phyloP scores from a whole-genome alignment of 441 rosid species.

The Cnidoscolus chayamansa region DNA sequence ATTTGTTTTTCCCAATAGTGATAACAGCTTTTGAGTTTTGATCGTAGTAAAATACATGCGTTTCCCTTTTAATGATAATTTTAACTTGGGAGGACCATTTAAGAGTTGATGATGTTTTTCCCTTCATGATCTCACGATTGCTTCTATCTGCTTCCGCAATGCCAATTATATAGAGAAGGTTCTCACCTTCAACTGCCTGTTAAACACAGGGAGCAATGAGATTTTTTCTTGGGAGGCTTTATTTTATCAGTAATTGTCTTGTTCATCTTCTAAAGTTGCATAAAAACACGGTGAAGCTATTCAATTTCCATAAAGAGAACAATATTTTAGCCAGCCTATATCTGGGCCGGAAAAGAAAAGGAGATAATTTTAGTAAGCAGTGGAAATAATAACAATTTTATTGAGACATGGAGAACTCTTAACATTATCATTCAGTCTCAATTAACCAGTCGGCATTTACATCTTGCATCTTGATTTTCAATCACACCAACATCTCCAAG shows the following conservation, averaged over 20 bases:
- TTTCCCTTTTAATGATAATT: neutral
- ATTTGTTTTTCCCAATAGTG: neutral
- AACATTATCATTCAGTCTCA: constrained; percentile 13
- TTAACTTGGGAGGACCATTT: neutral
- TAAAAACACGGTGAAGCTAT: neutral
- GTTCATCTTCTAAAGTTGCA: too few species aligned
- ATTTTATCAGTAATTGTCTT: neutral
- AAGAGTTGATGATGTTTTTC: neutral
- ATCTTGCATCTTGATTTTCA: constrained; percentile 64
- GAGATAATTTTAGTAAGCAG: neutral
- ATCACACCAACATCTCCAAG: constrained; percentile 62
- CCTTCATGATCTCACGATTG: neutral
- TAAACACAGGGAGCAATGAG: neutral
- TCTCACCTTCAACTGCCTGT: neutral
- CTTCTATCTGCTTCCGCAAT: neutral
- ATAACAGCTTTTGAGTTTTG: neutral
- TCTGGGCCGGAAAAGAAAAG: neutral
- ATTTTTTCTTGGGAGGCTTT: neutral
- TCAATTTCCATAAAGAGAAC: neutral
- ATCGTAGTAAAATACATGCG: neutral
- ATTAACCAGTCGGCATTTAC: constrained; percentile 30
- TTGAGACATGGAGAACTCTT: neutral
- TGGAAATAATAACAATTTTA: neutral
- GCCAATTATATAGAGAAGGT: neutral
- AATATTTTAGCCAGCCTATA: neutral